Conservation (phyloP, 2,329 filamentous ascomycete genomes). For the Didymella segeticola region DNA sequence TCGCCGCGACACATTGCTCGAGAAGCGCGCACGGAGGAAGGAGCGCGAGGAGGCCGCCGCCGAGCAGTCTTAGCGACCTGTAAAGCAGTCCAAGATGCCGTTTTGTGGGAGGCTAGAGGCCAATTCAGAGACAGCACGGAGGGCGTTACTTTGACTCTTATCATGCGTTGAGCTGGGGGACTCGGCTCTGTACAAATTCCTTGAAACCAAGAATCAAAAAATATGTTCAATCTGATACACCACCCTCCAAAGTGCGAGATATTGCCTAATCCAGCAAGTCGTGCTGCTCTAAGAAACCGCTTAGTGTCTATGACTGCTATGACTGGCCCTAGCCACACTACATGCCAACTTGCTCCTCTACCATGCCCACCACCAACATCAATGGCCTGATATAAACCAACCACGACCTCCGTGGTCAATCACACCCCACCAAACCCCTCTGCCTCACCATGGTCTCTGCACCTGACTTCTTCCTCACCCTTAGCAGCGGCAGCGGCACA, state of each 20-base stretch:
- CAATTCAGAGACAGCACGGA: slow-evolving; percentile 11
- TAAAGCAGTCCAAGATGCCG: background rate
- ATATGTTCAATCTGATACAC: background rate
- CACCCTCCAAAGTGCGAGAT: slow-evolving; percentile 31
- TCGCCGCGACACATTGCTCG: slow-evolving; percentile 79
- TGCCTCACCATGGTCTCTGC: slow-evolving; percentile 24
- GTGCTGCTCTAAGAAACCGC: slow-evolving; percentile 18
- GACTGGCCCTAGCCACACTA: slow-evolving; percentile 26
- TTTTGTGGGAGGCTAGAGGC: slow-evolving; percentile 7
- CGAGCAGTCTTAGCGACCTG: slow-evolving; percentile 29
- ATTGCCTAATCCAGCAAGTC: slow-evolving; percentile 32
- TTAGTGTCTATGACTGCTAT: slow-evolving; percentile 41
- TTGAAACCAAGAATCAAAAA: slow-evolving; percentile 23
- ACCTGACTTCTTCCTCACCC: slow-evolving; percentile 25
- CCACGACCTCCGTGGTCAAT: slow-evolving; percentile 24
- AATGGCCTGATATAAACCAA: slow-evolving; percentile 28
- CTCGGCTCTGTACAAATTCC: slow-evolving; percentile 43
- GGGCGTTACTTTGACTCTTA: slow-evolving; percentile 26
- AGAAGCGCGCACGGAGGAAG: slow-evolving; percentile 85
- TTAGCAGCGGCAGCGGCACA: slow-evolving; percentile 21
- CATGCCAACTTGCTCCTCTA: slow-evolving; percentile 5
- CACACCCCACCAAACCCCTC: background rate
- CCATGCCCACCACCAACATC: slow-evolving; percentile 18
- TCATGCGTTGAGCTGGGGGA: slow-evolving; percentile 39
- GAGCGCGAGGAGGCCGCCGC: slow-evolving; percentile 62